Evolutionary conservation across 2,329 filamentous ascomycete genomes (phyloP).

Genomic region (Claviceps humidiphila): DNA sequence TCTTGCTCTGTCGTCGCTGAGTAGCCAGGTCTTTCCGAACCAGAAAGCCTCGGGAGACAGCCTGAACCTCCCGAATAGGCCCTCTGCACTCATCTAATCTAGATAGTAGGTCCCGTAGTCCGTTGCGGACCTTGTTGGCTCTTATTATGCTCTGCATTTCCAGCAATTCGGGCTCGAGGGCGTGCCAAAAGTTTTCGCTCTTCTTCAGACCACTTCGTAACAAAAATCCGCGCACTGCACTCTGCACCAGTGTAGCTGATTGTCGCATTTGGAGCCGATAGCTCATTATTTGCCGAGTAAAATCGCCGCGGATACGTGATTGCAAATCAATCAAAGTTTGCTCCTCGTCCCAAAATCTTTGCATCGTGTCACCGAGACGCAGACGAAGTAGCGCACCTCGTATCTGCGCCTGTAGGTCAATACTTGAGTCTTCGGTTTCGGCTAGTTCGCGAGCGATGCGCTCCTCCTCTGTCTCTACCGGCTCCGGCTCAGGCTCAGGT

Average conservation of each 20-base stretch:
- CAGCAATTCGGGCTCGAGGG: slow-evolving; percentile 57
- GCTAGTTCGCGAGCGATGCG: slow-evolving; percentile 67
- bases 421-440: slow-evolving; percentile 58
- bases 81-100: slow-evolving; percentile 50
- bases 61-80: slow-evolving; percentile 52
- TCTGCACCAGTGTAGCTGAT: slow-evolving; percentile 72
- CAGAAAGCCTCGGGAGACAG: slow-evolving; percentile 53
- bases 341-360: slow-evolving; percentile 78
- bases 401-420: slow-evolving; percentile 77
- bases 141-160: slow-evolving; percentile 72
- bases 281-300: slow-evolving; percentile 65
- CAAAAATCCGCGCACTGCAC: slow-evolving; percentile 61
- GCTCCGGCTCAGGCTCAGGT: slow-evolving; percentile 65
- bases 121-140: slow-evolving; percentile 48
- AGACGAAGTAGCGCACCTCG: slow-evolving; percentile 69
- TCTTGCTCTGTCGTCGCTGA: slow-evolving; percentile 42
- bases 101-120: slow-evolving; percentile 41
- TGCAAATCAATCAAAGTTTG: slow-evolving; percentile 69
- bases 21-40: slow-evolving; percentile 42
- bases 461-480: slow-evolving; percentile 82
- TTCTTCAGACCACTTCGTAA: slow-evolving; percentile 49
- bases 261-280: slow-evolving; percentile 73
- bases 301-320: slow-evolving; percentile 75
- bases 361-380: slow-evolving; percentile 70
- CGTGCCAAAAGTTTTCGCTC: slow-evolving; percentile 55